Evolutionary conservation across 495 filamentous ascomycete species (phyloP).

Genomic region (Tuber indicum): DNA sequence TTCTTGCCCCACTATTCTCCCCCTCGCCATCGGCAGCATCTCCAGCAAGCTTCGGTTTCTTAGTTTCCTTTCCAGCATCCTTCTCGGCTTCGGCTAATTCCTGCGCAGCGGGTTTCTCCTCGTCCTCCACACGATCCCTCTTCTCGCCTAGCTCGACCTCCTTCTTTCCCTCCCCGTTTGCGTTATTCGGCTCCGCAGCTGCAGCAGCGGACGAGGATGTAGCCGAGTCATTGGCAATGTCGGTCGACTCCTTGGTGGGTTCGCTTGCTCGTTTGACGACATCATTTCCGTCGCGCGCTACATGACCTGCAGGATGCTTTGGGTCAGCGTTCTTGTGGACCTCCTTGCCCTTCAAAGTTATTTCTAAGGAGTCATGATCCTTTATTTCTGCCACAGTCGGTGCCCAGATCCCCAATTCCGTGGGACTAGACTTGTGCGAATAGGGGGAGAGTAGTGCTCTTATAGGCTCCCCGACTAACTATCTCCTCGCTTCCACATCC

Average conservation of each 20-base stretch:
- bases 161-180: conserved; percentile 39
- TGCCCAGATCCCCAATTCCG: conserved; percentile 53
- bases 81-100: conserved; percentile 42
- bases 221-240: neutral
- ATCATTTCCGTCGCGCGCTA: conserved; percentile 56
- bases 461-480: conserved; percentile 17
- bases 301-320: conserved; percentile 54
- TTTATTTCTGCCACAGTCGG: conserved; percentile 54
- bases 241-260: conserved; percentile 42
- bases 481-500: conserved; percentile 6
- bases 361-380: conserved; percentile 52
- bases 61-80: conserved; percentile 43
- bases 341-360: conserved; percentile 58
- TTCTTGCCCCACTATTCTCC: conserved; percentile 30
- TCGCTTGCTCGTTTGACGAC: conserved; percentile 57
- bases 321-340: conserved; percentile 55
- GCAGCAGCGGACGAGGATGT: conserved; percentile 11
- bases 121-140: conserved; percentile 44
- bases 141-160: conserved; percentile 41
- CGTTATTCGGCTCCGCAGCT: conserved; percentile 41
- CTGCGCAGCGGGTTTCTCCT: conserved; percentile 34
- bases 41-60: conserved; percentile 41
- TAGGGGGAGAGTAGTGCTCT: conserved; percentile 10
- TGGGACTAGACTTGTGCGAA: conserved; percentile 46
- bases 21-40: conserved; percentile 25